phyloP scores from a whole-genome alignment of 306 rosid genomes.

The barrel medic (Medicago truncatula) region DNA sequence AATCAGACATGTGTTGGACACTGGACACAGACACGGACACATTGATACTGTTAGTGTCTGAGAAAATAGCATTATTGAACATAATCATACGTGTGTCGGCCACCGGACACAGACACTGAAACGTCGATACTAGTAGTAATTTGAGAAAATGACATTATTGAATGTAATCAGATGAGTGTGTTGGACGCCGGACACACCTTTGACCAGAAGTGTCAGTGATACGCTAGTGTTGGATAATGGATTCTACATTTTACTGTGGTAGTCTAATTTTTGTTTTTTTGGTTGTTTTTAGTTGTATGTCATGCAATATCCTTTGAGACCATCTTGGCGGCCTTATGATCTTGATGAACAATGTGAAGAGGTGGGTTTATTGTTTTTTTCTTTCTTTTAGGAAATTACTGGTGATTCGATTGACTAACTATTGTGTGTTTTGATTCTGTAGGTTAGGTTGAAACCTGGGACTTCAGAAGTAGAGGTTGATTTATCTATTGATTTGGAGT shows the following conservation, averaged over 20 bases:
- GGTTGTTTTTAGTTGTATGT: conserved; percentile 59
- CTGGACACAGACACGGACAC: no score
- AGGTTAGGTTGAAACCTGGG: conserved; percentile 74
- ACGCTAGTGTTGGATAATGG: neutral
- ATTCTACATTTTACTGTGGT: neutral
- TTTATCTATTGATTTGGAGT: conserved; percentile 62
- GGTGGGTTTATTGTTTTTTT: conserved; percentile 47
- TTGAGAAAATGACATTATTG: no score
- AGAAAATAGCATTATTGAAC: no score
- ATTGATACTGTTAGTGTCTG: no score
- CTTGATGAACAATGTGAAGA: conserved; percentile 77
- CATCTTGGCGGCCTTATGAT: conserved; percentile 87
- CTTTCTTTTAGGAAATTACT: neutral
- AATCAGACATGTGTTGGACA: no score
- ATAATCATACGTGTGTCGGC: no score
- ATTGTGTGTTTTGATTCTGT: conserved; percentile 19
- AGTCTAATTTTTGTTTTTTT: conserved; percentile 7
- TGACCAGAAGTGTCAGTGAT: no score
- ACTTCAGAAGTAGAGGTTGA: conserved; percentile 74
- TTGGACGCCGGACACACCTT: no score
- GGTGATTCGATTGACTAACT: neutral
- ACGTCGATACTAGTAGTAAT: no score
- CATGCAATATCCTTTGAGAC: conserved; percentile 87
- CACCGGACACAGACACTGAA: no score
- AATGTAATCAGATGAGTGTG: no score